Conservation (phyloP, 208 protist species). For the Trypanosoma caninum region DNA sequence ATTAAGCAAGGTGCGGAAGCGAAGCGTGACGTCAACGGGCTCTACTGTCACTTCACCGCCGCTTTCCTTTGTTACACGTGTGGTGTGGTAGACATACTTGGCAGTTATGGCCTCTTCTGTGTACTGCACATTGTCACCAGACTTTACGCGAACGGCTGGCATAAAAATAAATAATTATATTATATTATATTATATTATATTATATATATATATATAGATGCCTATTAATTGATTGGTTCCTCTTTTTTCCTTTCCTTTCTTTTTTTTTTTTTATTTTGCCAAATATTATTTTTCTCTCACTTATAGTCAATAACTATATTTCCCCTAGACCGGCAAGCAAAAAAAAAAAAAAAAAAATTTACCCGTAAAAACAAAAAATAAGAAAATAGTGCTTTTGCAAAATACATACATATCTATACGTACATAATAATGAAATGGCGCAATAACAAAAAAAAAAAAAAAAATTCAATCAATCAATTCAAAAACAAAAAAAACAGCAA, state of each 20-base stretch:
- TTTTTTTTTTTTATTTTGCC: no score
- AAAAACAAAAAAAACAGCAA: background rate
- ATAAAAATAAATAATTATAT: constrained; percentile 29
- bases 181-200: background rate
- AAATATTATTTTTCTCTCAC: no score
- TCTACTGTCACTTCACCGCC: constrained; percentile 58
- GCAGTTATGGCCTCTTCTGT: constrained; percentile 73
- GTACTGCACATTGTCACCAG: constrained; percentile 59
- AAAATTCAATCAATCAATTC: background rate
- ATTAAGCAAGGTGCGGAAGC: constrained; percentile 90
- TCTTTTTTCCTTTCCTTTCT: no score
- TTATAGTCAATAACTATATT: no score
- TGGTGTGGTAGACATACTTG: constrained; percentile 84
- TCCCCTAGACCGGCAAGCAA: no score
- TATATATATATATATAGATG: background rate
- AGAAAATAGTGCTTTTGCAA: no score
- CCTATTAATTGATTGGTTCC: no score
- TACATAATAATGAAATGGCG: no score
- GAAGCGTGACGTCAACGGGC: constrained; percentile 57
- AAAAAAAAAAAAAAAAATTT: no score
- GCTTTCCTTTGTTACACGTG: constrained; percentile 37
- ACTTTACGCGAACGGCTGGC: constrained; percentile 46
- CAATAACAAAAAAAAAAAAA: background rate
- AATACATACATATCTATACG: no score
- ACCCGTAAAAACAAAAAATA: no score